Base-by-base conservation (phyloP, 2,329 filamentous ascomycete species). In the Penicillium sclerotigenum region DNA sequence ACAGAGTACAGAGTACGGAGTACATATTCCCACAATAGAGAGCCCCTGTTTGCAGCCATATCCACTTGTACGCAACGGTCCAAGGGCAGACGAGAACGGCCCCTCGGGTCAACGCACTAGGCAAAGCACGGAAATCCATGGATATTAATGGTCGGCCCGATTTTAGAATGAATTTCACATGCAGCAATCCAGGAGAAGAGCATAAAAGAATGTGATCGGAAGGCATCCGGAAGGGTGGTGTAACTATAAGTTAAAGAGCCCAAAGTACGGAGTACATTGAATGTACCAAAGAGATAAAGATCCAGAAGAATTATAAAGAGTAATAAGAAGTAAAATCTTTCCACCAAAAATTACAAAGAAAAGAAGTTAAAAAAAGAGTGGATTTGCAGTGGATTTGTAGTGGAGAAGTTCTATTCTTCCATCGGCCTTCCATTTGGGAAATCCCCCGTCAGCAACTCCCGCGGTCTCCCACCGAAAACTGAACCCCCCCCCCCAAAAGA, bases 401-500 rank as follows among this genome's bases (percentile, higher is more conserved):
- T 50, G 47, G 29, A 34, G 37, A 34, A 34, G 38, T 51, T 51
- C 48, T 51, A 34, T 51, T 26, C 48, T 51, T 51, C 48, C 20
- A 51, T 51, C 7, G 28, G 24, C 37, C 48, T 51, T 51, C 48
- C 48, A 51, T 50, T 50, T 50, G 36, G 24, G 36, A 49, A 47
- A 33, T 24, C n/a, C 10, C 20, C 20, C 20, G 38, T 31, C 34
- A 24, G 38, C n/a, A 50, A 59, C 56, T 56, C 54, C 53, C 60
- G 58, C 60, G 58, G 56, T 42, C 50, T 34, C 48, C 36, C 58
- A 54, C 60, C 58, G 59, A 63, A 60, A 55, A 57, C 36, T 43
- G n/a, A n/a, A n/a, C 38, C 54, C 56, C 18, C 22, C n/a, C 24
- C 41, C 29, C 29, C 29, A 4, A 13, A 3, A 33, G 31, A 33